These are phyloP conservation scores for Globisporangium echinulatum DNA, from an alignment of 352 stramenopile species.

Conservation along the genomic window DNA sequence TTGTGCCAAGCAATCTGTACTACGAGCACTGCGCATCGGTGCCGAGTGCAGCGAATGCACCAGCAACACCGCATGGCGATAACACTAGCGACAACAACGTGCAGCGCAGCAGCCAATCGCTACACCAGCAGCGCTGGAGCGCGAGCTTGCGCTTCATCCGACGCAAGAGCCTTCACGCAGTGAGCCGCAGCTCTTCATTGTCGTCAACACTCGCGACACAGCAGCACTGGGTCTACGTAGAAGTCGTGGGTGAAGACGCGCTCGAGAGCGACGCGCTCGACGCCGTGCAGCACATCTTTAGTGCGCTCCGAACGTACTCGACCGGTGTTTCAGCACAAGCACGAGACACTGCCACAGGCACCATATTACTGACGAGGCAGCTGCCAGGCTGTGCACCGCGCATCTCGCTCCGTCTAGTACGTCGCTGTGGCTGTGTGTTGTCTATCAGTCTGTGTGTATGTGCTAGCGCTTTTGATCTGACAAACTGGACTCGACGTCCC, in stretches of 20 bases:
- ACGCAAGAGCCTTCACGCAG: constrained; percentile 12
- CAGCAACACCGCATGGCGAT: background rate
- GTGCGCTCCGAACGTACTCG: constrained; percentile 16
- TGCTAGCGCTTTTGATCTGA: background rate
- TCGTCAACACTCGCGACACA: background rate
- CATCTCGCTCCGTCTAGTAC: constrained; percentile 32
- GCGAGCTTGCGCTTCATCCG: constrained; percentile 17
- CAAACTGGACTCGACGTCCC: no score
- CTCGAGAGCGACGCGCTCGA: constrained; percentile 4
- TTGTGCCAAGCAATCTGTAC: constrained; percentile 19
- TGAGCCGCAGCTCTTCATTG: no score
- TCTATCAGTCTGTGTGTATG: background rate
- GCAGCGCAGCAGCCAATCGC: constrained; percentile 4
- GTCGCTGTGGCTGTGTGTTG: constrained; percentile 4
- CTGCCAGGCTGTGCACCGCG: constrained; percentile 7
- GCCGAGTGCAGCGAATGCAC: no score
- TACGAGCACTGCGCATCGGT: constrained; percentile 10
- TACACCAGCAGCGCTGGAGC: background rate
- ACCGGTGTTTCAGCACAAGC: background rate
- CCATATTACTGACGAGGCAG: constrained; percentile 5
- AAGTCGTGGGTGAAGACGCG: constrained; percentile 31
- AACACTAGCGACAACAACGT: background rate
- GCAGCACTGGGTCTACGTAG: constrained; percentile 40
- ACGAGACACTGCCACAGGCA: background rate
- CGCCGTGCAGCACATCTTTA: constrained; percentile 27